Conservation (phyloP, 768 basidiomycete genomes). For the Russula earlei region DNA sequence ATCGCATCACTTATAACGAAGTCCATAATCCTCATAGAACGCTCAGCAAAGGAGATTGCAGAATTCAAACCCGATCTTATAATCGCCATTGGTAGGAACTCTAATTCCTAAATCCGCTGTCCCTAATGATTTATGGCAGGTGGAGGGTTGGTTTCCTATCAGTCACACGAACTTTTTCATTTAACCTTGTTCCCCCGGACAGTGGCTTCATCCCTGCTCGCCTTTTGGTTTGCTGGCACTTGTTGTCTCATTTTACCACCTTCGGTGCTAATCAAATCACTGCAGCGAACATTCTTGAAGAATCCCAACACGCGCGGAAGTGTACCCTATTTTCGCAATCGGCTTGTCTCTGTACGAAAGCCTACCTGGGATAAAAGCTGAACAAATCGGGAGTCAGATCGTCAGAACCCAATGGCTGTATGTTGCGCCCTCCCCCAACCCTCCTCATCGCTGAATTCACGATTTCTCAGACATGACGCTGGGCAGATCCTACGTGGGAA, state of each 20-base stretch:
- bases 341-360: slow-evolving; percentile 93
- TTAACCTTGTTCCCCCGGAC: slow-evolving; percentile 21
- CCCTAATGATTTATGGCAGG: slow-evolving; percentile 32
- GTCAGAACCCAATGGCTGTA: slow-evolving; percentile 94
- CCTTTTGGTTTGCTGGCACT: slow-evolving; percentile 45
- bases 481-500: slow-evolving; percentile 69
- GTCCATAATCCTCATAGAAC: slow-evolving; percentile 83
- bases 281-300: slow-evolving; percentile 77
- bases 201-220: slow-evolving; percentile 96
- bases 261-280: background rate
- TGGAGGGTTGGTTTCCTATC: slow-evolving; percentile 54
- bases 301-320: slow-evolving; percentile 58
- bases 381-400: slow-evolving; percentile 76
- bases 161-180: slow-evolving; percentile 18
- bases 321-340: slow-evolving; percentile 91
- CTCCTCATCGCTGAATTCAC: background rate
- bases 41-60: slow-evolving; percentile 50
- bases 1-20: slow-evolving; percentile 80
- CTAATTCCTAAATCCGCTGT: background rate
- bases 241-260: too few species aligned
- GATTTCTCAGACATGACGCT: slow-evolving; percentile 42
- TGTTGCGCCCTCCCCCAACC: background rate
- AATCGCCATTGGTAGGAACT: slow-evolving; percentile 63
- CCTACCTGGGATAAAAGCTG: slow-evolving; percentile 60
- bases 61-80: slow-evolving; percentile 83